These are phyloP conservation scores for Pezizomycotina sp. DNA, from an alignment of 2,329 filamentous ascomycete genomes.

Conservation along the genomic window DNA sequence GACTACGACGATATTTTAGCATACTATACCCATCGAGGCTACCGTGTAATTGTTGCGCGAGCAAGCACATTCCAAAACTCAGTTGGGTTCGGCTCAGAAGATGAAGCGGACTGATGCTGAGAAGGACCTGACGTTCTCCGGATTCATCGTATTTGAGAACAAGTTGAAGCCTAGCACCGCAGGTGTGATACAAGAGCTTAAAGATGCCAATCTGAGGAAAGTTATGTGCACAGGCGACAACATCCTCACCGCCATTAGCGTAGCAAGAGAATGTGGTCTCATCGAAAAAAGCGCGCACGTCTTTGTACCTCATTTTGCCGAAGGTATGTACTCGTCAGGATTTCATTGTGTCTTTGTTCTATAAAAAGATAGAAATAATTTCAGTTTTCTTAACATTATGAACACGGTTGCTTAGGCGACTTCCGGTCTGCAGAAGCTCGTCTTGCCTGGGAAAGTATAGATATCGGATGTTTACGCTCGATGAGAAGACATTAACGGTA, in stretches of 20 bases:
- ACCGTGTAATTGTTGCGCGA: constrained; percentile 93
- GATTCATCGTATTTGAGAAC: constrained; percentile 98
- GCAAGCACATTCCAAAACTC: constrained; percentile 69
- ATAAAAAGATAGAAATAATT: background rate
- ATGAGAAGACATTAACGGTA: constrained; percentile 59
- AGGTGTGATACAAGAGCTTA: constrained; percentile 63
- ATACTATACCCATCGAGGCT: constrained; percentile 88
- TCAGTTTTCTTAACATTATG: background rate
- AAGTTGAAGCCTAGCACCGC: constrained; percentile 84
- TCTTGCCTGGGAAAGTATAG: constrained; percentile 86
- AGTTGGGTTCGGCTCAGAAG: constrained; percentile 88
- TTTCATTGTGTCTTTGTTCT: background rate
- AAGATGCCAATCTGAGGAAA: constrained; percentile 65
- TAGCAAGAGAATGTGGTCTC: constrained; percentile 75
- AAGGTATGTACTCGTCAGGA: no score
- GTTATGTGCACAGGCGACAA: constrained; percentile 99
- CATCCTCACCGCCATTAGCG: constrained; percentile 88
- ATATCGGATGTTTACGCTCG: constrained; percentile 58
- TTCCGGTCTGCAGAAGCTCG: constrained; percentile 54
- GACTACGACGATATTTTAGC: constrained; percentile 82
- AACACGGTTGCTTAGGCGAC: constrained; percentile 38
- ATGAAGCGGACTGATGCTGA: constrained; percentile 79
- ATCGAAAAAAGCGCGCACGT: constrained; percentile 70
- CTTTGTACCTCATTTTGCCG: constrained; percentile 75
- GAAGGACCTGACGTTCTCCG: constrained; percentile 66